Conservation (phyloP, 257 asterid genomes). For the Nyctanthes arbortristis region DNA sequence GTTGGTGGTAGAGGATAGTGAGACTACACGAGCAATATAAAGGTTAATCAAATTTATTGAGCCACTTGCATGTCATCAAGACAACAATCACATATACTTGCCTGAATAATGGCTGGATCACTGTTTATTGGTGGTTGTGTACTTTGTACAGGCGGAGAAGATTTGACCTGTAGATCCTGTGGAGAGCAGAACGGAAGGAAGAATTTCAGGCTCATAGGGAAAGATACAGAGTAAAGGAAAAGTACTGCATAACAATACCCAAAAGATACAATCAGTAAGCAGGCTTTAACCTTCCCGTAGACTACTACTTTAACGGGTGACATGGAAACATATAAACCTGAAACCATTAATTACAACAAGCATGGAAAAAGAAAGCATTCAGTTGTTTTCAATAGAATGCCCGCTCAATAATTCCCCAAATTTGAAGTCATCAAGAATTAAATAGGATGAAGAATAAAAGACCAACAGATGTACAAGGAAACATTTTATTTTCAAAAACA, state of each 20-base stretch:
- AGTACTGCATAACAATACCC: neutral
- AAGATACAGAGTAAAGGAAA: slow-evolving; percentile 7
- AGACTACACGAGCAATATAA: slow-evolving; percentile 60
- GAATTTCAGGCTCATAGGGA: slow-evolving; percentile 14
- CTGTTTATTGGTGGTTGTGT: slow-evolving; percentile 58
- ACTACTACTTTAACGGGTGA: neutral
- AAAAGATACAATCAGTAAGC: neutral
- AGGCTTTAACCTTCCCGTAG: neutral
- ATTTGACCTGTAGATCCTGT: slow-evolving; percentile 95
- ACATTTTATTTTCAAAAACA: no score
- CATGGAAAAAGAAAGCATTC: neutral
- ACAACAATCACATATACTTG: slow-evolving; percentile 30
- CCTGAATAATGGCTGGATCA: slow-evolving; percentile 99
- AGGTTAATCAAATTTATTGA: slow-evolving; percentile 22
- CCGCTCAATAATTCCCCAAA: neutral
- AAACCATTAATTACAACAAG: neutral
- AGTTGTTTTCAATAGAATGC: neutral
- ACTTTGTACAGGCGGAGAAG: slow-evolving; percentile 84
- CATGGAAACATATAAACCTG: neutral
- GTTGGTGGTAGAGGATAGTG: slow-evolving; percentile 73
- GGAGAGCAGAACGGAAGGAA: slow-evolving; percentile 4
- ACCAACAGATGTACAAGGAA: neutral
- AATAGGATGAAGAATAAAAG: neutral
- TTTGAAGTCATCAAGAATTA: neutral
- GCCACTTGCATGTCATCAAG: slow-evolving; percentile 11